A percentile compares a stretch with the other conserved stretches of the same genome.
Evolutionary conservation across 2,329 filamentous ascomycete species (phyloP).

Genomic region (Pseudocercospora pini-densiflorae): DNA sequence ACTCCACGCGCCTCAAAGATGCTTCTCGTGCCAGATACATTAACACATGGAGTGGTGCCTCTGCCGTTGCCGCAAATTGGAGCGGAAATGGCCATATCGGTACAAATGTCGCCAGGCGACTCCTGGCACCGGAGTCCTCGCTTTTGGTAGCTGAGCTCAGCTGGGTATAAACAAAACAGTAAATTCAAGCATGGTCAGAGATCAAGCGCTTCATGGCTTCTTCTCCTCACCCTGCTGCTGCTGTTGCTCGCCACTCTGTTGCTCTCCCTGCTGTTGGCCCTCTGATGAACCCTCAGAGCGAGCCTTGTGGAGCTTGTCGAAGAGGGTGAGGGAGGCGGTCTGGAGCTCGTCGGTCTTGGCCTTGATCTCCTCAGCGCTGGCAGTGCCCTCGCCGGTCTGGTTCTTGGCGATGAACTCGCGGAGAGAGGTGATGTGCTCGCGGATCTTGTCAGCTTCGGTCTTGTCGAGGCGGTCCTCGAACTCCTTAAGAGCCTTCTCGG

Average conservation of each 20-base stretch:
- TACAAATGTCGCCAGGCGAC: conserved; percentile 15
- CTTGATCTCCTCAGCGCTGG: conserved; percentile 93
- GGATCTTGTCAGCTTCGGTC: conserved; percentile 88
- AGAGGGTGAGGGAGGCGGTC: conserved; percentile 91
- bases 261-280: conserved; percentile 55
- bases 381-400: conserved; percentile 86
- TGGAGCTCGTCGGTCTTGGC: conserved; percentile 98
- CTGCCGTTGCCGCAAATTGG: not conserved
- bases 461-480: conserved; percentile 96
- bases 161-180: conserved; percentile 30
- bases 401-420: conserved; percentile 84
- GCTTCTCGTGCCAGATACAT: conserved; percentile 5
- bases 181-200: conserved; percentile 11
- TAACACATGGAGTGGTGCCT: conserved; percentile 2
- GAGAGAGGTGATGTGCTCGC: conserved; percentile 93
- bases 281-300: conserved; percentile 53
- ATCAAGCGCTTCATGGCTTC: conserved; percentile 60
- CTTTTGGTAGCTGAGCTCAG: conserved; percentile 26
- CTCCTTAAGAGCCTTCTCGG: conserved; percentile 97
- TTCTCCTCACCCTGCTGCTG: conserved; percentile 66
- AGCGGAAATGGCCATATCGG: conserved; percentile 12
- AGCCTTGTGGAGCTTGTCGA: conserved; percentile 99
- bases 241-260: conserved; percentile 44
- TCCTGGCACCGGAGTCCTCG: conserved; percentile 18
- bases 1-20: conserved; percentile 11